Evolutionary conservation across 129 eudicot species (phyloP), one percentile per base, ranked within the genome.

Genomic region (Chrysanthemum lavandulifolium): DNA sequence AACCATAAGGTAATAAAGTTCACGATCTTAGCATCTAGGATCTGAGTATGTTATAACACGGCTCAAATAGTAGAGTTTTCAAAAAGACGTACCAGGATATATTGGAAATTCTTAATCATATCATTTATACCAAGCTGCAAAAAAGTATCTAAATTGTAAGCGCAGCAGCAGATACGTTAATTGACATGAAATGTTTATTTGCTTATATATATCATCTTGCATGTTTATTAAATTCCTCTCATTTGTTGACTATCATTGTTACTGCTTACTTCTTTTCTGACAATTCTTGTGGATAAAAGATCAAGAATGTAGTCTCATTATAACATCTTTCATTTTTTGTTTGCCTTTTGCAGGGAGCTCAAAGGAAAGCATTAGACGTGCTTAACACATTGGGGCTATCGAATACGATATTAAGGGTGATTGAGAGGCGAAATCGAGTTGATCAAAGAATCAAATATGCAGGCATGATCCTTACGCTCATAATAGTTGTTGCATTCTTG

Each of bases 371-470:
- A 23, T 23, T 23, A 1, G 25, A 23, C 1, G 25, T 23, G 25
- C 25, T 23, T 1, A 23, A 23, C 25, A 23, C 25, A 23, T 23
- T 23, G 25, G 25, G 25, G 25, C 25, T 23, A 23, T 23, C 25
- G 25, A 23, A 23, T 23, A 23, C 25, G 25, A 23, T 23, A 23
- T 23, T 23, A 23, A 23, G 25, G 25, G 25, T 23, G 25, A 23
- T 23, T 23, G 25, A 23, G 25, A 88, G 86, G 82, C 81, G 92
- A 54, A 88, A 88, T 73, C 91, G 92, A 65, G 81, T 84, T 13
- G 97, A 88, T 78, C 87, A 78, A 68, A 85, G 85, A 95, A 91
- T 91, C 10, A 91, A 91, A 72, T 88, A 83, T 71, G 90, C 78
- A 16, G 95, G 95, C 83, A 91, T 91, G 97, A 54, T 74, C 23